These are phyloP conservation scores for Rosa lucieae DNA, from an alignment of 306 rosid species.

Conservation along the genomic window DNA sequence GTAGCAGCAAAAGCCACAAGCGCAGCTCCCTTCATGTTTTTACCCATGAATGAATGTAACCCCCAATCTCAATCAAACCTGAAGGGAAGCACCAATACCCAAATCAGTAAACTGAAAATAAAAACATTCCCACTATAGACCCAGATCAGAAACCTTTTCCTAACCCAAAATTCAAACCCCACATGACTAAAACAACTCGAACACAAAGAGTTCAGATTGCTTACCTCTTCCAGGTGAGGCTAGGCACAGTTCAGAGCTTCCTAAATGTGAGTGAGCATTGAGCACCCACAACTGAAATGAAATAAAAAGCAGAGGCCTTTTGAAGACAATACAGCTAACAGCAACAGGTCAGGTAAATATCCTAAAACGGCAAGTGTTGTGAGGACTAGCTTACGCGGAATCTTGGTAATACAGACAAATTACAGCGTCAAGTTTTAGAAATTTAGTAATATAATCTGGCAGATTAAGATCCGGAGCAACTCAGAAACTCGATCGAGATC, in stretches of 20 bases:
- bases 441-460: not conserved
- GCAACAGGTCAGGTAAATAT: not conserved
- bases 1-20: slow-evolving; percentile 86
- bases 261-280: not conserved
- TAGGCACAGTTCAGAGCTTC: not conserved
- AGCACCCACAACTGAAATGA: not conserved
- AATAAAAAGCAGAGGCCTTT: slow-evolving; percentile 10
- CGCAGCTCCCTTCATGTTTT: slow-evolving; percentile 67
- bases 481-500: slow-evolving; percentile 6
- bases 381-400: slow-evolving; percentile 13
- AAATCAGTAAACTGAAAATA: slow-evolving; percentile 11
- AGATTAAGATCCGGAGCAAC: slow-evolving; percentile 16
- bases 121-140: not conserved
- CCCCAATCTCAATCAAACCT: slow-evolving; percentile 19
- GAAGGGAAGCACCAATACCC: slow-evolving; percentile 3
- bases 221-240: slow-evolving; percentile 15
- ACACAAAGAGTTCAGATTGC: not conserved
- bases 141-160: slow-evolving; percentile 15
- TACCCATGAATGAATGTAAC: slow-evolving; percentile 7
- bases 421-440: not conserved
- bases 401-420: slow-evolving; percentile 19
- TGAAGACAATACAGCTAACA: not conserved
- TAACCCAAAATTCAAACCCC: not conserved
- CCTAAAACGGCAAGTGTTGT: not conserved
- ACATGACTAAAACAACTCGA: slow-evolving; percentile 10